A percentile compares a stretch with the other conserved stretches of the same genome.
Conservation (phyloP, 805 yeast genomes). For the Maudiozyma bulderi region DNA sequence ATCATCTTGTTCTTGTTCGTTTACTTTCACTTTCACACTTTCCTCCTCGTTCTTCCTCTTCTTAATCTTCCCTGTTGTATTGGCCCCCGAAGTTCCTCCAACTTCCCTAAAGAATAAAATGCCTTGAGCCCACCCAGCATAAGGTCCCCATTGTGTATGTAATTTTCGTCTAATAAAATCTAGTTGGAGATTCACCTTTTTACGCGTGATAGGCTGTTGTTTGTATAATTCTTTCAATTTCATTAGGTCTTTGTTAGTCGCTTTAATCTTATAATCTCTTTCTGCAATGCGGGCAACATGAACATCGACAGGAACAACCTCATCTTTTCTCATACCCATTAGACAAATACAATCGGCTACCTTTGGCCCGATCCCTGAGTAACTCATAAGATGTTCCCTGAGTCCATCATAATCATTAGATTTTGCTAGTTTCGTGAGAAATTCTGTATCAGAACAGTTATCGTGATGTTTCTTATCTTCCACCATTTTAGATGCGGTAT, state of each 20-base stretch:
- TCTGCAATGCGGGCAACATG: conserved; percentile 87
- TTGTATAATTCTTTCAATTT: conserved; percentile 21
- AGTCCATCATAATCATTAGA: conserved; percentile 33
- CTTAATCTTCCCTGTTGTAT: conserved; percentile 24
- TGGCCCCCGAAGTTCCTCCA: conserved; percentile 62
- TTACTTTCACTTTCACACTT: not conserved
- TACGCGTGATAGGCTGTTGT: conserved; percentile 20
- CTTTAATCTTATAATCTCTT: conserved; percentile 56
- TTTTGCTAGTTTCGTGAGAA: conserved; percentile 29
- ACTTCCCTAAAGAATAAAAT: conserved; percentile 82
- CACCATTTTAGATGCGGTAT: conserved; percentile 55
- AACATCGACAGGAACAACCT: conserved; percentile 89
- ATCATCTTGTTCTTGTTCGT: conserved; percentile 1
- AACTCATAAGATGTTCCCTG: conserved; percentile 40
- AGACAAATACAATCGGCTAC: conserved; percentile 95
- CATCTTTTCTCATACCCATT: conserved; percentile 58
- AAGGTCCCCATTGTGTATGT: conserved; percentile 67
- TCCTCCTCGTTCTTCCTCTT: conserved; percentile 7
- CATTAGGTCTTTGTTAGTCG: conserved; percentile 25
- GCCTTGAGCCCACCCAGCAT: conserved; percentile 99
- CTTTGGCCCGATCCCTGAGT: conserved; percentile 91
- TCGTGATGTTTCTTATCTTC: conserved; percentile 21
- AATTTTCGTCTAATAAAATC: conserved; percentile 51
- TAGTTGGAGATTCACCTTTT: conserved; percentile 27
- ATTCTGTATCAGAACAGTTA: conserved; percentile 24